Evolutionary conservation across 768 basidiomycete species (phyloP), one percentile per base, ranked within the genome.

Genomic region (Cyathus striatus): DNA sequence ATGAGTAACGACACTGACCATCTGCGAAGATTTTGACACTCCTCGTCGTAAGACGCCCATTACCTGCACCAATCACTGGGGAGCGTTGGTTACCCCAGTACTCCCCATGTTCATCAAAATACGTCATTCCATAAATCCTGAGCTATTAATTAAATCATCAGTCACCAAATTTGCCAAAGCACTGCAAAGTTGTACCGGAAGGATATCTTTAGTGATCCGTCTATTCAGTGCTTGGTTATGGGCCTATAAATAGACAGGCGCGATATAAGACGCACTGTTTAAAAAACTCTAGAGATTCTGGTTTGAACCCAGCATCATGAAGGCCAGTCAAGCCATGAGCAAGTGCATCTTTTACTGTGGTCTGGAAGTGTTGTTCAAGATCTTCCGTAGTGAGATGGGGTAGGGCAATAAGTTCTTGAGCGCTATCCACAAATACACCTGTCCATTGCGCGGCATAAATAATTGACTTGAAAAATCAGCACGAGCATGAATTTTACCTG

Each of bases 361-460:
- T 64, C 34, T 71, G 65, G 59, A 84, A 93, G 18, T 69, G 72
- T 52, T 73, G 70, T 43, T 76, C 53, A 34, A 90, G 68, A 49
- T 86, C 80, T 22, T 61, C 65, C 52, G 86, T 76, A 1, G 83
- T 85, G 43, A 79, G 70, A 17, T 72, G 62, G 0, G 88, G 86
- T 43, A 75, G 76, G 41, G 68, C 71, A 25, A 91, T 65, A 24
- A 91, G 63, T 17, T 81, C 75, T 55, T 92, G 90, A 1, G 93
- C 93, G 50, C 92, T 93, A 62, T 96, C 93, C 43, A 93, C 61
- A 45, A 91, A 69, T 40, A 88, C 73, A 20, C 89, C 89, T 83
- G 34, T 14, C 34, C 42, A 2, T 20, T 30, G n/a, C n/a, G n/a
- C n/a, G n/a, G n/a, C n/a, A 17, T 12, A 44, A 41, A 42, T 42